Conservation (phyloP, 106 monocot species). For the Dendrobium catenatum region DNA sequence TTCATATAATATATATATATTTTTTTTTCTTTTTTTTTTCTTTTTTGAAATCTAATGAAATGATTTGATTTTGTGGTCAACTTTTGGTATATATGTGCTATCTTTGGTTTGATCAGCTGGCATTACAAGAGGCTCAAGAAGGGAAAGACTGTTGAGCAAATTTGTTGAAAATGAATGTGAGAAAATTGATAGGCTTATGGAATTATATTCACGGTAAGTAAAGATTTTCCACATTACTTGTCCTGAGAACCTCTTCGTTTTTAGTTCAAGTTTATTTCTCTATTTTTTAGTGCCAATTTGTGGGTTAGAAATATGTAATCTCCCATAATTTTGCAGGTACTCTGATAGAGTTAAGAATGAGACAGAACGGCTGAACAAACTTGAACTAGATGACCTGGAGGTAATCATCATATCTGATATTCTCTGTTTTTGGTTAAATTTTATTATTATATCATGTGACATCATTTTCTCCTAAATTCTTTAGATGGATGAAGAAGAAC, state of each 20-base stretch:
- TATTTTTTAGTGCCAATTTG: not conserved
- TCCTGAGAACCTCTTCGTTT: not conserved
- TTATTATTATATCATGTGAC: not conserved
- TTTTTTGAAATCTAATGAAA: not conserved
- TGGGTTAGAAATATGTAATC: not conserved
- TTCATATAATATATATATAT: too few species aligned
- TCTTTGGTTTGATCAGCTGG: constrained; percentile 43
- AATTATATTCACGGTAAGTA: constrained; percentile 72
- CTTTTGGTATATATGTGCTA: not conserved
- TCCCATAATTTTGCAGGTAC: constrained; percentile 47
- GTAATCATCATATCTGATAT: constrained; percentile 17
- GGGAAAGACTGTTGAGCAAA: constrained; percentile 84
- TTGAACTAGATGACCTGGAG: constrained; percentile 93
- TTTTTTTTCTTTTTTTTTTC: too few species aligned
- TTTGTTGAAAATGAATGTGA: constrained; percentile 99
- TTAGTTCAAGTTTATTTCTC: not conserved
- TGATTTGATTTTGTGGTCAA: not conserved
- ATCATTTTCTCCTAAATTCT: constrained; percentile 10
- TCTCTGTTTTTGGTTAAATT: not conserved
- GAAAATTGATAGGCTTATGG: constrained; percentile 96
- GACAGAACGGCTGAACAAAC: constrained; percentile 49
- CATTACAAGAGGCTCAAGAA: constrained; percentile 79
- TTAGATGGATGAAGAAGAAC: constrained; percentile 95
- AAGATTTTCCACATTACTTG: not conserved
- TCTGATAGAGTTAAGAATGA: constrained; percentile 77